Conservation (phyloP, 2,329 filamentous ascomycete species). For the Clarireedia homoeocarpa region DNA sequence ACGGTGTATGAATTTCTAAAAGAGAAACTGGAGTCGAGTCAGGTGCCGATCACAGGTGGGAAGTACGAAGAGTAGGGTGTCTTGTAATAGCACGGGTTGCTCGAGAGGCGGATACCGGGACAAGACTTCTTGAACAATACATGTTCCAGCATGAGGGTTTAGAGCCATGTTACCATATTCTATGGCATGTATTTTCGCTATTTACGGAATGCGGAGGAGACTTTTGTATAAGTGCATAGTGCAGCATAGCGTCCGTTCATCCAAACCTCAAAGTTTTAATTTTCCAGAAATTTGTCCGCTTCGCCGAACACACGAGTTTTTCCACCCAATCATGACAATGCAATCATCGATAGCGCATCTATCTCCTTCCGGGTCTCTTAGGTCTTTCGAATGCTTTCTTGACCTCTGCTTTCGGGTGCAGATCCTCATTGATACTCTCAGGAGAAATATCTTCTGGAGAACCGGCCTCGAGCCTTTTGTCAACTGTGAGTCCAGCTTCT, state of each 20-base stretch:
- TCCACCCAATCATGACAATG: not conserved
- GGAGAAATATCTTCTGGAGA: conserved; percentile 65
- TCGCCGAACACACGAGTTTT: not conserved
- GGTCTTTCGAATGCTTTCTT: conserved; percentile 68
- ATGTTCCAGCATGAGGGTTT: too few relatives aligned
- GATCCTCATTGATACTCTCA: conserved; percentile 54
- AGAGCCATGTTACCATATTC: not conserved
- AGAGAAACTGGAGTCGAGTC: conserved; percentile 59
- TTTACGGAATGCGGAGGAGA: not conserved
- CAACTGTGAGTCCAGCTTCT: conserved; percentile 57
- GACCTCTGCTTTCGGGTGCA: conserved; percentile 58
- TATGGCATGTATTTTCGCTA: not conserved
- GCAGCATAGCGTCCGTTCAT: conserved; percentile 13
- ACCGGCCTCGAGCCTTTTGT: conserved; percentile 63
- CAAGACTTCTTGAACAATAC: not conserved
- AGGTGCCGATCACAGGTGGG: conserved; percentile 50
- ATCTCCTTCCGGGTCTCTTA: conserved; percentile 59
- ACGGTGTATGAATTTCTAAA: conserved; percentile 73
- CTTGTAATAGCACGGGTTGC: too few relatives aligned
- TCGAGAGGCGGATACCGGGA: too few relatives aligned
- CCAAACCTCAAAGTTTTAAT: not conserved
- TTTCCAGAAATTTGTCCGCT: not conserved
- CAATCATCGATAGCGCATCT: conserved; percentile 2
- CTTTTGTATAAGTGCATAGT: conserved; percentile 8
- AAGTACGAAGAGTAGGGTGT: conserved; percentile 56